A percentile compares a stretch with the other conserved stretches of the same genome.
Evolutionary conservation across 129 eudicot species (phyloP).

Genomic region (Calendula officinalis): DNA sequence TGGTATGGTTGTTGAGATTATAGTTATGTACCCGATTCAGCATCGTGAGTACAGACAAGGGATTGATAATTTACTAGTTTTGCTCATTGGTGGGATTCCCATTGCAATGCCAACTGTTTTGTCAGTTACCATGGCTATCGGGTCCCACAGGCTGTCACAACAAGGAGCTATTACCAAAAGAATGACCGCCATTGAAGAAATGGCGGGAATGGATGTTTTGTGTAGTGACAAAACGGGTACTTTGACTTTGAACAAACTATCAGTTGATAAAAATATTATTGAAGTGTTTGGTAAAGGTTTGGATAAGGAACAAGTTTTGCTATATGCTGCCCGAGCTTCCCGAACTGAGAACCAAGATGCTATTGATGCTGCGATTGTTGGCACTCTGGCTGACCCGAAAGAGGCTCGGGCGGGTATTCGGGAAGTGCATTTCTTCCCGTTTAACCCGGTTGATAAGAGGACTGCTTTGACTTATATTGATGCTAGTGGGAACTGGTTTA

Average conservation of each 20-base stretch:
- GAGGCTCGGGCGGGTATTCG: constrained; percentile 75
- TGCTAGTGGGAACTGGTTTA: constrained; percentile 53
- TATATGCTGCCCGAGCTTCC: constrained; percentile 73
- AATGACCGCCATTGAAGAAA: constrained; percentile 80
- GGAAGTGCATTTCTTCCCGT: constrained; percentile 70
- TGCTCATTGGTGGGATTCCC: constrained; percentile 78
- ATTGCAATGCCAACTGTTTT: constrained; percentile 83
- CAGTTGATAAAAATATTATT: constrained; percentile 55
- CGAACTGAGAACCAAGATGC: constrained; percentile 75
- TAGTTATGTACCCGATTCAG: constrained; percentile 78
- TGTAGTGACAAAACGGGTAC: constrained; percentile 82
- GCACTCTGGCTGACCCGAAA: constrained; percentile 75
- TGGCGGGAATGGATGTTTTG: constrained; percentile 74
- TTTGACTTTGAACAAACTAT: constrained; percentile 58
- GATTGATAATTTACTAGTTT: constrained; percentile 64
- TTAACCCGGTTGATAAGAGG: constrained; percentile 79
- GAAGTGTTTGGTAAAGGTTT: constrained; percentile 68
- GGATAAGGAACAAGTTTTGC: constrained; percentile 57
- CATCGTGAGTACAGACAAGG: constrained; percentile 54
- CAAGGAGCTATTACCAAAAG: constrained; percentile 82
- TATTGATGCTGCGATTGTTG: constrained; percentile 72
- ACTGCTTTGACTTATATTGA: constrained; percentile 74
- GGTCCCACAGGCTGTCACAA: constrained; percentile 66
- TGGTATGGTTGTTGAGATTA: constrained; percentile 62
- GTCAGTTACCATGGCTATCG: constrained; percentile 81